Percentiles rank a stretch among this genome's conserved stretches.
Conservation (phyloP, 2,329 filamentous ascomycete species). For the Alternaria sp. region DNA sequence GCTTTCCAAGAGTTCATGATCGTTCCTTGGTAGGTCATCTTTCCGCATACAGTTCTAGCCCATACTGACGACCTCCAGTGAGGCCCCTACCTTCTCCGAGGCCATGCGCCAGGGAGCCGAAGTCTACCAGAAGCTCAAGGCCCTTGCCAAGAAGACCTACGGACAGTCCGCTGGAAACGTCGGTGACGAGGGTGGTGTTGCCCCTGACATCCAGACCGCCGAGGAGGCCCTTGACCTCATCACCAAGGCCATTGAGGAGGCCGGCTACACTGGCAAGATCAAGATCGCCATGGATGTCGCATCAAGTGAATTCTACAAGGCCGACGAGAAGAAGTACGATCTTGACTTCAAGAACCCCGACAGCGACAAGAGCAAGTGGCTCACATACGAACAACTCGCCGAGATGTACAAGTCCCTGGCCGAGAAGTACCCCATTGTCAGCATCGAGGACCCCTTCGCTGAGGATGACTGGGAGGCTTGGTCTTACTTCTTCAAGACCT, state of each 20-base stretch:
- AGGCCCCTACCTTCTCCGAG: constrained; percentile 91
- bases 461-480: constrained; percentile 99
- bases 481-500: constrained; percentile 99
- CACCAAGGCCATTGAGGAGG: constrained; percentile 89
- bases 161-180: constrained; percentile 99
- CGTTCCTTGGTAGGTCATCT: constrained; percentile 55
- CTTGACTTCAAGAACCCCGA: constrained; percentile 99
- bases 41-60: constrained; percentile 14
- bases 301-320: constrained; percentile 99
- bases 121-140: constrained; percentile 98
- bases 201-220: constrained; percentile 96
- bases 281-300: constrained; percentile 99
- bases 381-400: constrained; percentile 97
- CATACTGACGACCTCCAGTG: constrained; percentile 55
- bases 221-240: constrained; percentile 98
- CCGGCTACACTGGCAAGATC: constrained; percentile 94
- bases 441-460: constrained; percentile 98
- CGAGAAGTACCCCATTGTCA: constrained; percentile 98
- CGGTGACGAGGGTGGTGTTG: constrained; percentile 99
- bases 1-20: constrained; percentile 68
- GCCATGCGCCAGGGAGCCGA: constrained; percentile 95
- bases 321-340: constrained; percentile 97
- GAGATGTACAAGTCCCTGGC: constrained; percentile 85
- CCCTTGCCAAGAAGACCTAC: constrained; percentile 98
- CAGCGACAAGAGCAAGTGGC: constrained; percentile 94